Percentiles rank a stretch among this genome's conserved stretches.
Evolutionary conservation across 805 yeast species (phyloP).

Genomic region (Clavispora santaluciae): DNA sequence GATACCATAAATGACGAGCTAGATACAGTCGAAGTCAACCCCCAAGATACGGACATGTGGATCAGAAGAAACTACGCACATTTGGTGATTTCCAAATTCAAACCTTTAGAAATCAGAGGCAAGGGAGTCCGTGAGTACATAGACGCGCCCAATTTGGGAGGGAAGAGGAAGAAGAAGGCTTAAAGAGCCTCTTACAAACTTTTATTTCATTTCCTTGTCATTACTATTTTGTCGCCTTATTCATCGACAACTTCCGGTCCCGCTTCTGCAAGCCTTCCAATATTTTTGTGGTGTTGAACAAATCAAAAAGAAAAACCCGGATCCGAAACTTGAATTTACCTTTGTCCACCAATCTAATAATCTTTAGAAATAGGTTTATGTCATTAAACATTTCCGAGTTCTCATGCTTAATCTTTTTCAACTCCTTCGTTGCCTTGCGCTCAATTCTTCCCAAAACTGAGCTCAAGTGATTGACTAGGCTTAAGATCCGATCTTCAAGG

Average conservation of each 20-base stretch:
- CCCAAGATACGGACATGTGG: slow-evolving; percentile 38
- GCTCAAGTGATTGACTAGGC: slow-evolving; percentile 48
- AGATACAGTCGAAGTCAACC: slow-evolving; percentile 31
- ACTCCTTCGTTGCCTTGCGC: slow-evolving; percentile 52
- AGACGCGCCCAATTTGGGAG: slow-evolving; percentile 6
- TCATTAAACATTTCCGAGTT: slow-evolving; percentile 52
- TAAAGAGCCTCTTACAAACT: not conserved
- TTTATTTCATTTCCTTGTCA: not conserved
- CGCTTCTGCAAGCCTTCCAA: slow-evolving; percentile 48
- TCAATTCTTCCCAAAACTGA: slow-evolving; percentile 37
- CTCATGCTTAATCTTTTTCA: slow-evolving; percentile 48
- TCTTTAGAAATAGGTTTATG: slow-evolving; percentile 48
- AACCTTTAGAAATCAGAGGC: slow-evolving; percentile 24
- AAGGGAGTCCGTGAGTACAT: slow-evolving; percentile 18
- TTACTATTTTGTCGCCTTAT: not conserved
- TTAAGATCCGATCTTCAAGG: slow-evolving; percentile 22
- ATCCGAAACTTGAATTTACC: slow-evolving; percentile 60
- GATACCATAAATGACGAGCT: slow-evolving; percentile 36
- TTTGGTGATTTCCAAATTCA: slow-evolving; percentile 31
- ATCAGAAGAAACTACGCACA: slow-evolving; percentile 31
- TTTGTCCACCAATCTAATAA: slow-evolving; percentile 48
- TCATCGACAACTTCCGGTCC: slow-evolving; percentile 29
- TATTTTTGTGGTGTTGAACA: slow-evolving; percentile 45
- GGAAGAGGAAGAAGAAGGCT: slow-evolving; percentile 7
- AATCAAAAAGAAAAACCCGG: slow-evolving; percentile 60